Evolutionary conservation across 148 eudicot species (phyloP).

Genomic region (Rhododendron simsii): DNA sequence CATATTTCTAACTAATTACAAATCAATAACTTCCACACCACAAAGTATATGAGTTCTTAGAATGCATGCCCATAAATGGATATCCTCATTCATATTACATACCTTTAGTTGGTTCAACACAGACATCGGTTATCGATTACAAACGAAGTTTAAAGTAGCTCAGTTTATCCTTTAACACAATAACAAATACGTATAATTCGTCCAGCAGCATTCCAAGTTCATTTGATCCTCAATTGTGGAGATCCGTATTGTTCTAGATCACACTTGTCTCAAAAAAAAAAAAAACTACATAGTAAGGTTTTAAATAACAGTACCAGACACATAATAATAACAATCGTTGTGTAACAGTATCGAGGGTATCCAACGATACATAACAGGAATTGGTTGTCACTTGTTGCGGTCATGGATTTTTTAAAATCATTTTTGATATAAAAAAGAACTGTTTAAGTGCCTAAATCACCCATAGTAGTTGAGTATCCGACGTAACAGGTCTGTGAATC

Average conservation of each 20-base stretch:
- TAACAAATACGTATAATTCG: neutral
- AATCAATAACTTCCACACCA: neutral
- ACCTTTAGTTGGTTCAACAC: neutral
- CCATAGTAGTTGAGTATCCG: neutral
- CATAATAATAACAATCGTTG: no score
- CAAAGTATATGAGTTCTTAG: neutral
- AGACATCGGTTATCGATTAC: neutral
- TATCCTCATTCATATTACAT: neutral
- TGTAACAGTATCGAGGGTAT: neutral
- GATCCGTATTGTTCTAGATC: neutral
- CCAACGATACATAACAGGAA: no score
- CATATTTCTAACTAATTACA: neutral
- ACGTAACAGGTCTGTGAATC: no score
- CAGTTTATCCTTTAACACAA: neutral
- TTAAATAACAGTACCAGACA: neutral
- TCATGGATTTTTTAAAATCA: no score
- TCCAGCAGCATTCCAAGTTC: neutral
- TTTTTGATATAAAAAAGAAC: no score
- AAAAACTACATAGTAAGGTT: neutral
- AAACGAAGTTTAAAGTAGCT: neutral
- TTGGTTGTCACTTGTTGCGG: neutral
- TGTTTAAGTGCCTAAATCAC: neutral
- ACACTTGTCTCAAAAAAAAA: neutral
- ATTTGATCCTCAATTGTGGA: neutral
- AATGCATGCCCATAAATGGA: neutral